Percentiles rank a stretch among this genome's conserved stretches.
Conservation (phyloP, 768 basidiomycete genomes). For the Sistotremastrum niveocremeum region DNA sequence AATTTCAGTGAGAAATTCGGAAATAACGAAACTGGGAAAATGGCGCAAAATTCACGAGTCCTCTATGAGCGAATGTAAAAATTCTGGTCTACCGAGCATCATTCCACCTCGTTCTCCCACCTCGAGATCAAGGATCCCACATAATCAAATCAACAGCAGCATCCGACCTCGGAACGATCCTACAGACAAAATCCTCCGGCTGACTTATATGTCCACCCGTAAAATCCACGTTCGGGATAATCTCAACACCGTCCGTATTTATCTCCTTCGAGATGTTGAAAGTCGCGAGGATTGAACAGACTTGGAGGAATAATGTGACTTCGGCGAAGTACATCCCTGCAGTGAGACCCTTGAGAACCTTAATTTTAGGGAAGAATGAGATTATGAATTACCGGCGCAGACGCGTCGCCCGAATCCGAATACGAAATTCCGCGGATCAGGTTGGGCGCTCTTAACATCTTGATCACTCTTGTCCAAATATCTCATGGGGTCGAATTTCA, state of each 20-base stretch:
- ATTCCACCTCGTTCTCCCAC: too few relatives aligned
- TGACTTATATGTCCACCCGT: too few relatives aligned
- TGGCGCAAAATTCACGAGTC: too few relatives aligned
- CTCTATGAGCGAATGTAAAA: too few relatives aligned
- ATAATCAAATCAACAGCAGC: too few relatives aligned
- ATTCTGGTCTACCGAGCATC: too few relatives aligned
- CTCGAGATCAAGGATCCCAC: too few relatives aligned
- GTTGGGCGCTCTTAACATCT: slow-evolving; percentile 4
- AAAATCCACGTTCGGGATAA: background rate
- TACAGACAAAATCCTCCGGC: too few relatives aligned
- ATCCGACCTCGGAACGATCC: too few relatives aligned
- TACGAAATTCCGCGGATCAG: slow-evolving; percentile 5
- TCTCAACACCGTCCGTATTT: slow-evolving; percentile 12
- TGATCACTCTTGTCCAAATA: slow-evolving; percentile 13
- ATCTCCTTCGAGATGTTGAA: slow-evolving; percentile 16
- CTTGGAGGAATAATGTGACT: slow-evolving; percentile 16
- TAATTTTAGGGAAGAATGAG: background rate
- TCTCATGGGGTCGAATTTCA: slow-evolving; percentile 19
- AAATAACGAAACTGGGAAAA: too few relatives aligned
- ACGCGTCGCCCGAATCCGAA: slow-evolving; percentile 10
- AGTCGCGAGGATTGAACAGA: slow-evolving; percentile 15
- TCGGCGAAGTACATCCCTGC: slow-evolving; percentile 15
- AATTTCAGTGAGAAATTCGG: too few relatives aligned
- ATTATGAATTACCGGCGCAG: slow-evolving; percentile 6
- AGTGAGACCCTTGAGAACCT: background rate